Base-by-base conservation (phyloP, 192 early-diverging fungal genomes). In the Gonapodya sp. region DNA sequence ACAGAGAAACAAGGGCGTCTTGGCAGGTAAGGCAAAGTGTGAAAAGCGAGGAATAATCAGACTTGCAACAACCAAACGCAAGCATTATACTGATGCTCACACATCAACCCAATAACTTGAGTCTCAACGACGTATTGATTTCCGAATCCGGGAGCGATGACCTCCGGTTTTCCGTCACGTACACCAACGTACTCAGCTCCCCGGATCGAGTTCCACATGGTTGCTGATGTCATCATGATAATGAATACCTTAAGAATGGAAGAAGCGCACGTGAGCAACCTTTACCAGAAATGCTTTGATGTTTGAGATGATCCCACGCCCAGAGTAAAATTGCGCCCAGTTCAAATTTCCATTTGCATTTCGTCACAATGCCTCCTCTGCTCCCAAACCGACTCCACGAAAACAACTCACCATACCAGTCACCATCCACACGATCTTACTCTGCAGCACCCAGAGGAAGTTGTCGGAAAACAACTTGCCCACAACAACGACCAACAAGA, bases 191-290 rank as follows among this genome's bases (percentile, higher is more conserved):
- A 77, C 31, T 18, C 30, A 14, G 75, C 30, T 18, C 34, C 30
- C 2, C 75, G 75, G 31, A 77, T 77, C 31, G 18, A 34, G 75
- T 77, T 77, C 75, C 75, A 77, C 75, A 77, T 77, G 75, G 18
- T 32, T 2, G 30, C 75, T 8, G 75, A 77, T 2, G 75, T 77
- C 75, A 77, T 77, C 75, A 77, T 34, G 30, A 34, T 32, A 31
- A 77, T 31, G 24, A 64, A 64, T 24, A 64, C 46, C 46, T 64
- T 8, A 16, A 24, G 46, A 64, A 16, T n/a, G n/a, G n/a, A n/a
- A n/a, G n/a, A n/a, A n/a, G n/a, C n/a, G n/a, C n/a, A n/a, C n/a
- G n/a, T n/a, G n/a, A n/a, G n/a, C n/a, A n/a, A n/a, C n/a, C n/a
- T n/a, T n/a, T n/a, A n/a, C n/a, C n/a, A n/a, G n/a, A n/a, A n/a